phyloP scores from a whole-genome alignment of 2,329 filamentous ascomycete species.

The Lachnellula hyalina region DNA sequence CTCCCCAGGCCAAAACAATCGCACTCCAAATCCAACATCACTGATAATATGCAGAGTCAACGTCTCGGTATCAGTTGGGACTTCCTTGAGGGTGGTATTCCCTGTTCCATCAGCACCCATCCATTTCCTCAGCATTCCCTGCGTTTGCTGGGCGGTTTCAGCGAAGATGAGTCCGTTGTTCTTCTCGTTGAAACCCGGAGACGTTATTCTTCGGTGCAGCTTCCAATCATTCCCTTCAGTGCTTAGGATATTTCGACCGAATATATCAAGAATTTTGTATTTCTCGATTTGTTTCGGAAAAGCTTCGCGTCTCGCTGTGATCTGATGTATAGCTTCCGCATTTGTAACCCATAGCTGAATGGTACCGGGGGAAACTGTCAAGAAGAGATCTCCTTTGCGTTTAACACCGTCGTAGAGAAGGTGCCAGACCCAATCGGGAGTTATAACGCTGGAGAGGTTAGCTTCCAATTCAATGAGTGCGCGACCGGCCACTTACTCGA shows the following conservation, averaged over 20 bases:
- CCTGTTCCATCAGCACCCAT: conserved; percentile 37
- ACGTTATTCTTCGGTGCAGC: conserved; percentile 65
- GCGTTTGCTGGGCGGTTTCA: conserved; percentile 59
- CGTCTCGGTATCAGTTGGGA: conserved; percentile 62
- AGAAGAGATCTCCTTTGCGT: conserved; percentile 56
- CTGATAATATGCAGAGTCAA: conserved; percentile 55
- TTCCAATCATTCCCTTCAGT: conserved; percentile 67
- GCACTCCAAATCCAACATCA: conserved; percentile 66
- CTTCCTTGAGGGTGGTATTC: conserved; percentile 47
- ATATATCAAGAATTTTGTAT: conserved; percentile 57
- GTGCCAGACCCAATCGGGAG: conserved; percentile 57
- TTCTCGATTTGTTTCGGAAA: conserved; percentile 64
- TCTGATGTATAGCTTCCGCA: conserved; percentile 60
- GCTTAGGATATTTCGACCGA: conserved; percentile 66
- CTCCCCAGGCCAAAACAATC: conserved; percentile 59
- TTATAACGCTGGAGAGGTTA: conserved; percentile 40
- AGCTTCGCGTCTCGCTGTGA: conserved; percentile 60
- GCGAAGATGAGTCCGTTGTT: conserved; percentile 64
- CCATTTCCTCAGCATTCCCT: conserved; percentile 57
- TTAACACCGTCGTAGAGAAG: conserved; percentile 53
- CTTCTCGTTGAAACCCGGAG: conserved; percentile 69
- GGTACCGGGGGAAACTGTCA: conserved; percentile 54
- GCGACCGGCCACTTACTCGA: conserved; percentile 45
- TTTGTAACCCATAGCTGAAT: conserved; percentile 54
- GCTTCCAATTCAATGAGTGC: not conserved